Base-by-base conservation (phyloP, 306 rosid species). In the Mimosa pudica region DNA sequence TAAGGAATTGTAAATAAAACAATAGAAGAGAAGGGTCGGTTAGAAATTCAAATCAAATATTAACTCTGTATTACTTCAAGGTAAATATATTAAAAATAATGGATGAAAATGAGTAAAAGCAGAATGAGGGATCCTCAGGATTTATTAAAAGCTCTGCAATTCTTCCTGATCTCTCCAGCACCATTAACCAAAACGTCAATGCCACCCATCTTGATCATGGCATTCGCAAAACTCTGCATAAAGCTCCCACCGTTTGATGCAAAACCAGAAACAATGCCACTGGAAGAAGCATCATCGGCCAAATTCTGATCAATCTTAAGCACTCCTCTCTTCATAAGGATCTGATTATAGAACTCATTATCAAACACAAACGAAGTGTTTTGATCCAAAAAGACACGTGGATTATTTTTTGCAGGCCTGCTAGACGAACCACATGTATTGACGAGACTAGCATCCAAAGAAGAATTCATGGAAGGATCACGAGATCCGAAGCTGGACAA, bases 261-360 rank as follows among this genome's bases (percentile, higher is more conserved):
- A 74, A 82, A 89, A 7, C 77, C 54, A 1, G 62, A 68, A 10
- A 87, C 91, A 3, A 84, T 73, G 17, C 76, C 69, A 2, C 36
- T 17, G 1, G 89, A 60, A 0, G 73, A 58, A 11, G 48, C 60
- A 73, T 89, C 91, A 24, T 73, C 32, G 38, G 84, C 85, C 10
- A 90, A 78, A 35, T 82, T 69, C 77, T 90, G 95, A 70, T 90
- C 95, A 12, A 89, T 47, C 17, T 67, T 61, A 71, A 90, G 65
- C 5, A 90, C 35, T 8, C 91, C 91, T 84, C 77, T 90, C 38
- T 51, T 84, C 8, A 16, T 4, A 8, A 20, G 24, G 4, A 89
- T 65, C 62, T 87, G 83, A 0, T 64, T 82, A 11, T 85, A 91
- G 58, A 64, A 89, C 73, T 72, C 45, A 17, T 84, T 87, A 20